phyloP scores from a whole-genome alignment of 2,329 filamentous ascomycete genomes.

The Neofusicoccum sp. region DNA sequence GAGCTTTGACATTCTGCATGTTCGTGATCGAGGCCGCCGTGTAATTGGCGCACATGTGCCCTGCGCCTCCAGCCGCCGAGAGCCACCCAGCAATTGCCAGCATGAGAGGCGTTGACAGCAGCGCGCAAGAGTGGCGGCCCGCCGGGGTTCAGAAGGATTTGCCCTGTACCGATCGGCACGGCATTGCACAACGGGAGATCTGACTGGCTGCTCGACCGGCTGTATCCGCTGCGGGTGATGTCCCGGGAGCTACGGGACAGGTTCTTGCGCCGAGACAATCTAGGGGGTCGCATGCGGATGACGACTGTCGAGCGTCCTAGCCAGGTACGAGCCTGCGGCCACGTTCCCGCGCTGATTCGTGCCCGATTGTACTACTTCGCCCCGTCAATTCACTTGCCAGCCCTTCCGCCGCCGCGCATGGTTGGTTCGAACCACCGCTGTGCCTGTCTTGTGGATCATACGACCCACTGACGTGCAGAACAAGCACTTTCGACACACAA shows the following conservation, averaged over 20 bases:
- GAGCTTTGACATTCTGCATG: constrained; percentile 5
- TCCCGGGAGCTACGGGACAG: constrained; percentile 2
- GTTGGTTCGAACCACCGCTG: not conserved
- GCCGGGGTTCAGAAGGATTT: not conserved
- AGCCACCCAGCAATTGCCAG: not conserved
- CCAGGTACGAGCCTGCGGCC: constrained; percentile 15
- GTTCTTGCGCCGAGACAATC: constrained; percentile 3
- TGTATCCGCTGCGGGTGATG: constrained; percentile 14
- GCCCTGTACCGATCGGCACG: constrained; percentile 9
- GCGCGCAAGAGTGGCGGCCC: not conserved
- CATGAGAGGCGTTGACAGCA: not conserved
- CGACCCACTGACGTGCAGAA: constrained; percentile 12
- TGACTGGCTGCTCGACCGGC: constrained; percentile 7
- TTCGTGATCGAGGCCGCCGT: not conserved
- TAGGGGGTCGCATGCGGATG: not conserved
- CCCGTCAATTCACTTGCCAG: constrained; percentile 2
- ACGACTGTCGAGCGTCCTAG: constrained; percentile 4
- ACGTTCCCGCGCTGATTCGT: constrained; percentile 11
- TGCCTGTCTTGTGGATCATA: constrained; percentile 13
- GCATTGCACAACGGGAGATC: not conserved
- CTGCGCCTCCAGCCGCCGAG: not conserved
- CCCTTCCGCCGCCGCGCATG: not conserved
- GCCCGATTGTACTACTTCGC: constrained; percentile 12
- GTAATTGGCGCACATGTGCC: constrained; percentile 8
- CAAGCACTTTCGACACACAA: constrained; percentile 16